phyloP scores from a whole-genome alignment of 192 early-diverging fungal species.

The Helicostylum pulchrum region DNA sequence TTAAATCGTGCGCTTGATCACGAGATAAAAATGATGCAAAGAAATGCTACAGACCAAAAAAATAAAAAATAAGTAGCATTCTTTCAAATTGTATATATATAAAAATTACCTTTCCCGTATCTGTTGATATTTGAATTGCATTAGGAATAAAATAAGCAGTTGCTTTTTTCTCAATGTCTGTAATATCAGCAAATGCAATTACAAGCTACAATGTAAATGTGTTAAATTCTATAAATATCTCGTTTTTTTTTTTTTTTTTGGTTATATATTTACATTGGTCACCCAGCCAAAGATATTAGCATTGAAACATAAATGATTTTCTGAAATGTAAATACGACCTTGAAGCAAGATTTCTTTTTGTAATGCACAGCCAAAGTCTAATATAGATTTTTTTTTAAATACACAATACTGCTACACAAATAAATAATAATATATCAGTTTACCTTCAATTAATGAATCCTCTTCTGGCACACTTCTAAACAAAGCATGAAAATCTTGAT shows the following conservation, averaged over 20 bases:
- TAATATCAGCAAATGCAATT: constrained; percentile 73
- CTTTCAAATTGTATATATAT: not conserved
- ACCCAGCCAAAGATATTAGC: constrained; percentile 91
- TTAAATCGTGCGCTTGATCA: constrained; percentile 70
- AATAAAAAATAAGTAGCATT: not conserved
- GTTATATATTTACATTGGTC: constrained; percentile 52
- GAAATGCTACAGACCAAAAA: constrained; percentile 49
- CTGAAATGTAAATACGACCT: constrained; percentile 79
- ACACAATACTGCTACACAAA: not conserved
- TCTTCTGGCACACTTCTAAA: constrained; percentile 56
- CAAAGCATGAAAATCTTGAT: constrained; percentile 49
- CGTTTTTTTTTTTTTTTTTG: constrained; percentile 5
- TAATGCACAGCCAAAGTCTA: constrained; percentile 80
- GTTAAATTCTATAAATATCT: not conserved
- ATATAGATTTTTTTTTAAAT: not conserved
- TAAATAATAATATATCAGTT: not conserved
- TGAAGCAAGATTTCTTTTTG: constrained; percentile 90
- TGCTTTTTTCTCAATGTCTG: constrained; percentile 80
- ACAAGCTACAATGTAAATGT: constrained; percentile 43
- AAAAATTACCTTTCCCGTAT: constrained; percentile 52
- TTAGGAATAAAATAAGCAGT: constrained; percentile 87
- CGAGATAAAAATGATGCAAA: constrained; percentile 87
- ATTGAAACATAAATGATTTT: constrained; percentile 79
- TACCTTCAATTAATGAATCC: constrained; percentile 54
- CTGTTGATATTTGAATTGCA: constrained; percentile 80